Evolutionary conservation across 2,329 filamentous ascomycete species (phyloP).

Genomic region (Macrophomina pseudophaseolina): DNA sequence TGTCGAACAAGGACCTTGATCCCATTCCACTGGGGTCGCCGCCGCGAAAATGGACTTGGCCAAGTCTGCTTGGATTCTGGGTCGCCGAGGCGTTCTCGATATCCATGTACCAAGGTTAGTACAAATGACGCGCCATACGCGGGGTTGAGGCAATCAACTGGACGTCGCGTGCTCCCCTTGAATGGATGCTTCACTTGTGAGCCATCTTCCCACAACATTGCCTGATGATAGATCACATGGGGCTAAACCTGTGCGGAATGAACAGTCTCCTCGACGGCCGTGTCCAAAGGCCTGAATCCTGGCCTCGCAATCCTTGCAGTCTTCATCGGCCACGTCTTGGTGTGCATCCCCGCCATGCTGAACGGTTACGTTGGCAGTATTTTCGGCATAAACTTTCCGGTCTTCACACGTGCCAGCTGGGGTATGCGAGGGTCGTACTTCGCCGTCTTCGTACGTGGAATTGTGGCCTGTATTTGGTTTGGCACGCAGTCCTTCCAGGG

Average conservation of each 20-base stretch:
- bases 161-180: no score
- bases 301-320: conserved; percentile 32
- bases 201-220: no score
- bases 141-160: no score
- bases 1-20: conserved; percentile 30
- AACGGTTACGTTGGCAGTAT: conserved; percentile 20
- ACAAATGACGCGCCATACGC: neutral
- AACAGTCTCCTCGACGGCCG: conserved; percentile 29
- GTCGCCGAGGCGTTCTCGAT: conserved; percentile 32
- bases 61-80: conserved; percentile 32
- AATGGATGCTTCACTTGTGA: no score
- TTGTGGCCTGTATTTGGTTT: conserved; percentile 23
- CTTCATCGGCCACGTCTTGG: conserved; percentile 30
- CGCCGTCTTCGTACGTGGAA: conserved; percentile 21
- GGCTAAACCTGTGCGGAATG: neutral
- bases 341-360: conserved; percentile 30
- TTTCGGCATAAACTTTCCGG: conserved; percentile 30
- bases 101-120: conserved; percentile 30
- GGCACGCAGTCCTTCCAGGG: conserved; percentile 28
- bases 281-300: conserved; percentile 32
- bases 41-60: conserved; percentile 32
- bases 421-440: conserved; percentile 27
- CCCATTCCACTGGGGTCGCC: conserved; percentile 29
- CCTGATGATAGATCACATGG: neutral
- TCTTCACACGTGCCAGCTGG: conserved; percentile 31